Evolutionary conservation across 768 basidiomycete genomes (phyloP).

Genomic region (Boletus sensibilis): DNA sequence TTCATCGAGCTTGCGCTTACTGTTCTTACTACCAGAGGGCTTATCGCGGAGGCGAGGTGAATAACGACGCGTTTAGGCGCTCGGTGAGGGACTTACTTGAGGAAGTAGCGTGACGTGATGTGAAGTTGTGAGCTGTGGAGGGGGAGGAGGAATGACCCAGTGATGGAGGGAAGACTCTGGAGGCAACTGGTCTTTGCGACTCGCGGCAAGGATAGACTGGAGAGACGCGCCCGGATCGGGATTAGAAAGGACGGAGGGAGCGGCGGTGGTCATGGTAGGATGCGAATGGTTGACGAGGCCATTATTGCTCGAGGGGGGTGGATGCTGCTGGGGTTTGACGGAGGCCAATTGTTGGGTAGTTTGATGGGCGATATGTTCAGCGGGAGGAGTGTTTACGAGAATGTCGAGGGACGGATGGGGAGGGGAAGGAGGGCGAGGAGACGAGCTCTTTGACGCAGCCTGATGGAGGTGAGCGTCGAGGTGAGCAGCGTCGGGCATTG

Average conservation of each 20-base stretch:
- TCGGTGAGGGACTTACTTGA: constrained; percentile 38
- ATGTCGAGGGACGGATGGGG: constrained; percentile 42
- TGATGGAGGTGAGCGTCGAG: constrained; percentile 34
- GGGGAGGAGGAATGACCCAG: constrained; percentile 36
- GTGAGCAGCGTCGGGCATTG: constrained; percentile 40
- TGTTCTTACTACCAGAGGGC: constrained; percentile 41
- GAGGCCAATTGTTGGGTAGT: constrained; percentile 34
- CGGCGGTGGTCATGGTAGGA: constrained; percentile 29
- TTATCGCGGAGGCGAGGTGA: constrained; percentile 24
- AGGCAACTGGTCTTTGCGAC: constrained; percentile 32
- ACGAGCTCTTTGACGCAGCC: constrained; percentile 38
- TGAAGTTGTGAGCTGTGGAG: constrained; percentile 32
- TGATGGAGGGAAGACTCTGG: constrained; percentile 35
- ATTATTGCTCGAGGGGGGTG: constrained; percentile 24
- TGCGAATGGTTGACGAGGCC: constrained; percentile 30
- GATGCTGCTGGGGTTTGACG: constrained; percentile 22
- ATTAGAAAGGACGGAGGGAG: constrained; percentile 38
- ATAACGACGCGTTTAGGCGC: constrained; percentile 31
- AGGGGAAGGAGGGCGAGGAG: constrained; percentile 47
- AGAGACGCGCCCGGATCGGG: constrained; percentile 40
- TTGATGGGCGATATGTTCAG: constrained; percentile 33
- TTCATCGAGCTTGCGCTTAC: constrained; percentile 75
- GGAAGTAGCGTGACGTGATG: constrained; percentile 32
- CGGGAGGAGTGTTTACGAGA: constrained; percentile 33
- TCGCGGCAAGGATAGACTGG: constrained; percentile 38